Conservation (phyloP, 2,329 filamentous ascomycete genomes). For the Aspergillus sp. region DNA sequence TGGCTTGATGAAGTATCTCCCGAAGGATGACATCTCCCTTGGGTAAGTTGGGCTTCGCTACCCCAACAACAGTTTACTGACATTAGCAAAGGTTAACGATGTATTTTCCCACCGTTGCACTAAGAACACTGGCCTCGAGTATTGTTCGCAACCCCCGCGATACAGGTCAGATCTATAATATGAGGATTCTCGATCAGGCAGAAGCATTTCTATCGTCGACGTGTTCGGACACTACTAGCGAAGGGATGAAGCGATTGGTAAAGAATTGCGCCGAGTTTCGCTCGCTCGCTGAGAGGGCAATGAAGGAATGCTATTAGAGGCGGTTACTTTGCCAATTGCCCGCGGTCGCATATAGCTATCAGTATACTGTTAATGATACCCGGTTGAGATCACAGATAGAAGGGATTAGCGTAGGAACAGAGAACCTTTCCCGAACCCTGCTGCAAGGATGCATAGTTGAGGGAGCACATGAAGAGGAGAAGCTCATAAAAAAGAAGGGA, state of each 20-base stretch:
- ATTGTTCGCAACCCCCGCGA: conserved; percentile 20
- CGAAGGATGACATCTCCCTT: conserved; percentile 14
- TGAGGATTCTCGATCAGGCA: conserved; percentile 18
- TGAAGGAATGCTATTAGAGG: not conserved
- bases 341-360: not conserved
- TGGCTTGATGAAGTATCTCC: conserved; percentile 18
- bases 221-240: conserved; percentile 7
- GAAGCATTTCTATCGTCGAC: conserved; percentile 17
- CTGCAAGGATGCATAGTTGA: too few species aligned
- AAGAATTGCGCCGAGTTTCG: conserved; percentile 21
- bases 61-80: not conserved
- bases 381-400: too few species aligned
- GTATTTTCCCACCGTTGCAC: conserved; percentile 21
- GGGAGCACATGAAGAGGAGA: too few species aligned
- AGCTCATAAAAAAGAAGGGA: too few species aligned
- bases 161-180: conserved; percentile 13
- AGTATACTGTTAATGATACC: too few species aligned
- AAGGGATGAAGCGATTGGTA: conserved; percentile 12
- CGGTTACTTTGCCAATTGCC: not conserved
- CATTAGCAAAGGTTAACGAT: conserved; percentile 12
- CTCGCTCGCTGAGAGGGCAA: conserved; percentile 13
- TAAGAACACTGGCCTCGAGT: conserved; percentile 18
- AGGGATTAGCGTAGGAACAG: too few species aligned
- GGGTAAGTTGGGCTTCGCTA: conserved; percentile 8
- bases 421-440: too few species aligned